A percentile compares a stretch with the other conserved stretches of the same genome.
Conservation (phyloP, 306 rosid species). For the Phaseolus lunatus region DNA sequence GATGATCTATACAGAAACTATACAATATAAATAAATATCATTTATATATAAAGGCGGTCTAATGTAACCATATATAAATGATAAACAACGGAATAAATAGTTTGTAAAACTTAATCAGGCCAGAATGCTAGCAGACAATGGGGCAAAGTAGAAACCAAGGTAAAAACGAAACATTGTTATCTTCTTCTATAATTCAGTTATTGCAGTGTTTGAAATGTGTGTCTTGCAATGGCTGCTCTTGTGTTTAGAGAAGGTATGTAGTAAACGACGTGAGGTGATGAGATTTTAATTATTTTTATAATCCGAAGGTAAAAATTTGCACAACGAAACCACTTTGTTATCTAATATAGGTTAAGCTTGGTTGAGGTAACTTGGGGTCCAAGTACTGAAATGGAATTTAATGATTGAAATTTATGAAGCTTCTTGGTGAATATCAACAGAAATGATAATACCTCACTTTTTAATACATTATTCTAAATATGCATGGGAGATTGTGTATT, state of each 20-base stretch:
- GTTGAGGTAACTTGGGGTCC: neutral
- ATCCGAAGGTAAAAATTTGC: neutral
- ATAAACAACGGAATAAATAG: no score
- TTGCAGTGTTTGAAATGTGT: constrained; percentile 9
- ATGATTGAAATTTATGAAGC: constrained; percentile 3
- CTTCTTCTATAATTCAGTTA: neutral
- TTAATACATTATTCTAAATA: no score
- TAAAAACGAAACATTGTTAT: neutral
- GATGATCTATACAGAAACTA: no score
- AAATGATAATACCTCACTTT: neutral
- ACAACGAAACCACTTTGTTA: neutral
- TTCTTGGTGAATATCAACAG: neutral
- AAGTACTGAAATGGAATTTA: neutral
- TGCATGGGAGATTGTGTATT: neutral
- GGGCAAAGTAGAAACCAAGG: no score
- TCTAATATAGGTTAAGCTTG: neutral
- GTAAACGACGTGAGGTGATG: neutral
- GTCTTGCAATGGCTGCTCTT: neutral
- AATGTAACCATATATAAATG: no score
- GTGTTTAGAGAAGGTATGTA: no score
- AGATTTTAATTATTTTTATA: neutral
- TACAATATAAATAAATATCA: no score
- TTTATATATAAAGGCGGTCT: no score
- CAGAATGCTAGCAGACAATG: neutral
- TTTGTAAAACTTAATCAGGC: no score